These are phyloP conservation scores for Colletotrichum incanum DNA, from an alignment of 2,329 filamentous ascomycete genomes.

Conservation along the genomic window DNA sequence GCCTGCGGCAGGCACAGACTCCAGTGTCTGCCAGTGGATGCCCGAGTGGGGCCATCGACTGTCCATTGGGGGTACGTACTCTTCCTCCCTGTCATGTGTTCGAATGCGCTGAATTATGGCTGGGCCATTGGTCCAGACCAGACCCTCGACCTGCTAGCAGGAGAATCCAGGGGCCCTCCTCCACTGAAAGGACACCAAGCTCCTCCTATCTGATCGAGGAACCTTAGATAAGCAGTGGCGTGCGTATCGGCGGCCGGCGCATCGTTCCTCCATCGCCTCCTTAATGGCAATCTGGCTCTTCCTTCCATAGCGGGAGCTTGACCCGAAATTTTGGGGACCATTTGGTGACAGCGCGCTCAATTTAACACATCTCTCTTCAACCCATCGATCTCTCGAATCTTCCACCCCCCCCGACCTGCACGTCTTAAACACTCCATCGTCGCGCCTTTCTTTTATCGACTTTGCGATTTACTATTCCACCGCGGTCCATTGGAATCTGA, in stretches of 20 bases:
- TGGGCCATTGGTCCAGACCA: slow-evolving; percentile 21
- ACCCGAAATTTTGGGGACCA: slow-evolving; percentile 41
- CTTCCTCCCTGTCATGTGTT: slow-evolving; percentile 8
- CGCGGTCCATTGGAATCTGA: slow-evolving; percentile 34
- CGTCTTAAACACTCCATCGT: slow-evolving; percentile 39
- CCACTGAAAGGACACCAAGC: slow-evolving; percentile 15
- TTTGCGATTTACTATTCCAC: slow-evolving; percentile 5
- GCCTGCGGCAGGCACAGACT: slow-evolving; percentile 41
- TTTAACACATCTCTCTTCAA: slow-evolving; percentile 44
- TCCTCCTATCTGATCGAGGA: slow-evolving; percentile 7
- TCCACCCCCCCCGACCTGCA: slow-evolving; percentile 38
- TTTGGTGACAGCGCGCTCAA: slow-evolving; percentile 39
- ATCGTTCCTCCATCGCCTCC: slow-evolving; percentile 42
- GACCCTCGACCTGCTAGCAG: slow-evolving; percentile 15
- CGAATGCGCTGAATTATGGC: slow-evolving; percentile 10
- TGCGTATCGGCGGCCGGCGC: slow-evolving; percentile 34
- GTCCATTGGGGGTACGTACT: slow-evolving; percentile 16
- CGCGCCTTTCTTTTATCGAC: slow-evolving; percentile 30
- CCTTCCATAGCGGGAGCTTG: slow-evolving; percentile 38
- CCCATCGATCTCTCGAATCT: slow-evolving; percentile 40
- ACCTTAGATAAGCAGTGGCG: slow-evolving; percentile 36
- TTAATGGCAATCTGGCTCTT: slow-evolving; percentile 45
- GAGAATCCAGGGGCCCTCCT: slow-evolving; percentile 28
- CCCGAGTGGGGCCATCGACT: slow-evolving; percentile 26
- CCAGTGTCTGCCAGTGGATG: slow-evolving; percentile 20